phyloP scores from a whole-genome alignment of 2,329 filamentous ascomycete genomes.

The Diaporthe ampelina region DNA sequence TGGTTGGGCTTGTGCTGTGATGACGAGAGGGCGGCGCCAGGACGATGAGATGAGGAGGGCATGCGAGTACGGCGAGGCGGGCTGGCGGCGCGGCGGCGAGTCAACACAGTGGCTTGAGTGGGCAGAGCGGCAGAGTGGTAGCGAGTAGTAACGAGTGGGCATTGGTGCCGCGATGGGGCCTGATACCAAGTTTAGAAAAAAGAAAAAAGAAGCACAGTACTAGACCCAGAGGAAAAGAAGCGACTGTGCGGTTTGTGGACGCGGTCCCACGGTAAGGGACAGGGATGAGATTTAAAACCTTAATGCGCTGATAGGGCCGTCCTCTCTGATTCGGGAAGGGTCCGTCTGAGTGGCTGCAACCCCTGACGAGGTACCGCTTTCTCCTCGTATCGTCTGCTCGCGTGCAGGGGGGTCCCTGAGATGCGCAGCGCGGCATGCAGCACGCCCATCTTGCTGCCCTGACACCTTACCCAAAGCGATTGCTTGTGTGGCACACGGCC shows the following conservation, averaged over 20 bases:
- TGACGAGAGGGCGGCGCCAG: no score
- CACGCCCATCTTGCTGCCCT: slow-evolving; percentile 34
- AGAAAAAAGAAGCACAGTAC: neutral
- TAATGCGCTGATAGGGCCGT: slow-evolving; percentile 41
- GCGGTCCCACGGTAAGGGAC: slow-evolving; percentile 21
- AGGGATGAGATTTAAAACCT: slow-evolving; percentile 38
- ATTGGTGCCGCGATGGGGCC: slow-evolving; percentile 28
- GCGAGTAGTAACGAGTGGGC: neutral
- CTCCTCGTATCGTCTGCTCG: slow-evolving; percentile 28
- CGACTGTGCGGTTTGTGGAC: slow-evolving; percentile 11
- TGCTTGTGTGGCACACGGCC: slow-evolving; percentile 15
- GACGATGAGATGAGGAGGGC: neutral
- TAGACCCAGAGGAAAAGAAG: neutral
- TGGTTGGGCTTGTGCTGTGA: neutral
- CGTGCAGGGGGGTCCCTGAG: slow-evolving; percentile 26
- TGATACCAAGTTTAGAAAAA: slow-evolving; percentile 36
- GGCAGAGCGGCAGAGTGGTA: slow-evolving; percentile 2
- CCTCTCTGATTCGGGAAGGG: slow-evolving; percentile 18
- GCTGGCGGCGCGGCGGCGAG: slow-evolving; percentile 18
- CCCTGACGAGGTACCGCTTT: slow-evolving; percentile 34
- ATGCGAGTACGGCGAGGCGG: neutral
- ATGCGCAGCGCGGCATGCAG: slow-evolving; percentile 8
- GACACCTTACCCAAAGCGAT: slow-evolving; percentile 37
- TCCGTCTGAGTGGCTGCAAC: slow-evolving; percentile 32
- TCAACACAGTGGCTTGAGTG: slow-evolving; percentile 28